phyloP scores from a whole-genome alignment of 495 filamentous ascomycete genomes.

The Echria macrotheca region DNA sequence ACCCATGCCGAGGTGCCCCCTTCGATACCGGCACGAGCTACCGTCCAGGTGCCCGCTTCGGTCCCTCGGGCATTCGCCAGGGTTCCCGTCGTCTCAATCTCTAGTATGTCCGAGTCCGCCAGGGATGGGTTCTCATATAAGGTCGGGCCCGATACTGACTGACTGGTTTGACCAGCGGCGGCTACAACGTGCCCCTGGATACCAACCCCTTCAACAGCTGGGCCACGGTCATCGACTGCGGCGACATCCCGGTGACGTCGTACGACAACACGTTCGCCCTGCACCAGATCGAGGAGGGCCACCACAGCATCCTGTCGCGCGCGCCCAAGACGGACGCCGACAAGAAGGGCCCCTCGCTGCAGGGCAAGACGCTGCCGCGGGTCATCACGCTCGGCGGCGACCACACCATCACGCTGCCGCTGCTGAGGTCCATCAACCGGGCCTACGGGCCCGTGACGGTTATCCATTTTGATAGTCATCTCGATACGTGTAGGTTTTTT shows the following conservation, averaged over 20 bases:
- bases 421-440: slow-evolving; percentile 68
- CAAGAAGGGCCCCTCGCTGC: slow-evolving; percentile 43
- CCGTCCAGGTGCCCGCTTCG: slow-evolving; percentile 65
- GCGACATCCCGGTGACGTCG: slow-evolving; percentile 77
- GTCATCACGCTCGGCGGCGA: slow-evolving; percentile 79
- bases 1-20: slow-evolving; percentile 28
- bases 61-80: slow-evolving; percentile 80
- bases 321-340: slow-evolving; percentile 43
- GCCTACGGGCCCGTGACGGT: slow-evolving; percentile 76
- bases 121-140: no score
- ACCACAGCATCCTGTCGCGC: slow-evolving; percentile 47
- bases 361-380: slow-evolving; percentile 48
- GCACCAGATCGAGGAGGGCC: slow-evolving; percentile 71
- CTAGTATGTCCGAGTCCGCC: slow-evolving; percentile 39
- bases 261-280: slow-evolving; percentile 75
- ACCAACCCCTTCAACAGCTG: slow-evolving; percentile 77
- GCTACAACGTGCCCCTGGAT: slow-evolving; percentile 72
- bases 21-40: slow-evolving; percentile 37
- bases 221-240: slow-evolving; percentile 74
- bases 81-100: slow-evolving; percentile 70
- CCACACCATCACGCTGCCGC: slow-evolving; percentile 74
- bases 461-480: slow-evolving; percentile 77
- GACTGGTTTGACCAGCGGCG: slow-evolving; percentile 41
- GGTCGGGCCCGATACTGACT: not conserved
- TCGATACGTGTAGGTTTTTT: slow-evolving; percentile 71